phyloP scores from a whole-genome alignment of 108 stramenopile species.

The Skeletonema menzelii region DNA sequence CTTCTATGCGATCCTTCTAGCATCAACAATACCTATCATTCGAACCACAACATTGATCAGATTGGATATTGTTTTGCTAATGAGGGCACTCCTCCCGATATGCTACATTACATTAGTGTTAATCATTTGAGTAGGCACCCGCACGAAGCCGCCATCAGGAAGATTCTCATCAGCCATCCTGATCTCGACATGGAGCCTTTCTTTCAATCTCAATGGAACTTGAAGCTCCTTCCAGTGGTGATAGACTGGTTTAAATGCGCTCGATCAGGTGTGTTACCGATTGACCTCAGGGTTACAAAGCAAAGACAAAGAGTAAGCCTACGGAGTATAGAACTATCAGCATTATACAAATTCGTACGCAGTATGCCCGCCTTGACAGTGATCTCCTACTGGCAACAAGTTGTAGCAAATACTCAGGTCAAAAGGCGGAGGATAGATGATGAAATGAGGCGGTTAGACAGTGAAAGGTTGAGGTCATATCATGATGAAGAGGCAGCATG shows the following conservation, averaged over 20 bases:
- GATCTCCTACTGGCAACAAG: background rate
- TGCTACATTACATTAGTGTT: no score
- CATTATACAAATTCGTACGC: background rate
- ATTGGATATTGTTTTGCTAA: no score
- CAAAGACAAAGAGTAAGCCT: background rate
- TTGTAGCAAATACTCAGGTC: background rate
- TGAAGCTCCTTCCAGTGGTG: constrained; percentile 2
- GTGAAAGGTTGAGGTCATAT: background rate
- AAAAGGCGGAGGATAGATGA: background rate
- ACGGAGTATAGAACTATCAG: background rate
- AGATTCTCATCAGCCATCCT: background rate
- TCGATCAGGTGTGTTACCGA: background rate
- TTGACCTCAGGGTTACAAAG: background rate
- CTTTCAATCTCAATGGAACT: background rate
- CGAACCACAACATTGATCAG: background rate
- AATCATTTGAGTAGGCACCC: background rate
- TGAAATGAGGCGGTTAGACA: background rate
- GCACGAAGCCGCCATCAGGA: background rate
- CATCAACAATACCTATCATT: constrained; percentile 3
- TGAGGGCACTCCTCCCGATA: background rate
- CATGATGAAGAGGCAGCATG: background rate
- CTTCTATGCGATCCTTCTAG: background rate
- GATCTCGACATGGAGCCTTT: background rate
- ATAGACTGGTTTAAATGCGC: background rate
- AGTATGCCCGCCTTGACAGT: background rate